Evolutionary conservation across 139 green algal species (phyloP).

Genomic region (Klebsormidium nitens): DNA sequence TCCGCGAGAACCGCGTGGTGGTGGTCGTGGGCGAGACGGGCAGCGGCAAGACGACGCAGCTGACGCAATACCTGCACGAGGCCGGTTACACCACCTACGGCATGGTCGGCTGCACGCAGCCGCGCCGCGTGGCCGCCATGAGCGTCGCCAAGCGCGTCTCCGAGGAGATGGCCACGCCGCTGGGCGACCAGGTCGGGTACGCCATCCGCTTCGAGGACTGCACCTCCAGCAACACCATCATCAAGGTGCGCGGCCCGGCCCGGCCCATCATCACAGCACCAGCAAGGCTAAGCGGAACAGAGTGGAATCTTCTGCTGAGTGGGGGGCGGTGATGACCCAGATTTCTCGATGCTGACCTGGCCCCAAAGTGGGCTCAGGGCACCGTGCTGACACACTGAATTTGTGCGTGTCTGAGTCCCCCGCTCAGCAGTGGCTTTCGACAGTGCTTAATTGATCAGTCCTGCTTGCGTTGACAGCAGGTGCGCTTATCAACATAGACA

Average conservation of each 20-base stretch:
- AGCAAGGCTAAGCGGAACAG: too few species aligned
- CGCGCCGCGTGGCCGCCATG: constrained; percentile 93
- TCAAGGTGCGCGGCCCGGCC: constrained; percentile 49
- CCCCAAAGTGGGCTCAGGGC: neutral
- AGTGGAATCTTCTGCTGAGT: too few species aligned
- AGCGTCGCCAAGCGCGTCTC: constrained; percentile 92
- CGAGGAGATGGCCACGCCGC: constrained; percentile 76
- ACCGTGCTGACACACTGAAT: neutral
- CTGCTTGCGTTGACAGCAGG: too few species aligned
- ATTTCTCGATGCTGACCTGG: constrained; percentile 30
- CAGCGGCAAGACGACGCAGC: constrained; percentile 91
- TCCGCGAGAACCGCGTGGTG: constrained; percentile 89
- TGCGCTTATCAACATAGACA: too few species aligned
- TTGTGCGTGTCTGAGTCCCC: constrained; percentile 30
- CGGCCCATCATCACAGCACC: too few species aligned
- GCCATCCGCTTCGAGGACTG: constrained; percentile 98
- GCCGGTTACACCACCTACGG: constrained; percentile 77
- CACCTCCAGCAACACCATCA: constrained; percentile 73
- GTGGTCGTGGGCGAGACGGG: constrained; percentile 98
- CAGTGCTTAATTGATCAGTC: too few species aligned
- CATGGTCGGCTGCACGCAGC: constrained; percentile 92
- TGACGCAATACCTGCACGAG: constrained; percentile 90
- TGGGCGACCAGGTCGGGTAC: constrained; percentile 76
- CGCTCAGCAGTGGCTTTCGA: too few species aligned
- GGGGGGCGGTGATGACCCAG: constrained; percentile 10